phyloP scores from a whole-genome alignment of 2,329 filamentous ascomycete species.

The Pseudocercospora cruenta region DNA sequence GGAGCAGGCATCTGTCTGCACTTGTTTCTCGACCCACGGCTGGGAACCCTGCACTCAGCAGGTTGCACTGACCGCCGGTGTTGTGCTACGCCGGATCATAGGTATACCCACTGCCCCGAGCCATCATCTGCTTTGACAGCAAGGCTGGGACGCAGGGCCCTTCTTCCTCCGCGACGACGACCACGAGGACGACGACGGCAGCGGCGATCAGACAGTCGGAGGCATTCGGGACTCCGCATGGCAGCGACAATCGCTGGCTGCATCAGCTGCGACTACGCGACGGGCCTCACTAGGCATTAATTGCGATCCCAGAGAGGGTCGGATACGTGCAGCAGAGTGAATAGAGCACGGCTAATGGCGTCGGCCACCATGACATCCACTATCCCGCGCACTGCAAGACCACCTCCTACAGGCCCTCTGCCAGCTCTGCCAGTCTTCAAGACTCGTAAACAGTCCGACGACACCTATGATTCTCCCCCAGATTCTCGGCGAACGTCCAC shows the following conservation, averaged over 20 bases:
- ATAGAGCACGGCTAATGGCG: constrained; percentile 10
- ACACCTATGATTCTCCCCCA: constrained; percentile 51
- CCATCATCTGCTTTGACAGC: constrained; percentile 1
- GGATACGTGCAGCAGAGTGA: constrained; percentile 11
- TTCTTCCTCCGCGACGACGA: constrained; percentile 5
- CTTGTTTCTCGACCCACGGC: neutral
- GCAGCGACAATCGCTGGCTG: neutral
- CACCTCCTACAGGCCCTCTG: constrained; percentile 71
- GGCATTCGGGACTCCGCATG: neutral
- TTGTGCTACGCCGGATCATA: constrained; percentile 4
- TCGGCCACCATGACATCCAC: constrained; percentile 30
- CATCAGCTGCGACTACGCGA: neutral
- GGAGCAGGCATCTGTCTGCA: neutral
- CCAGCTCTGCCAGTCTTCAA: constrained; percentile 76
- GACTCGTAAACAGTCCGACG: constrained; percentile 62
- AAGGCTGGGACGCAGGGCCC: neutral
- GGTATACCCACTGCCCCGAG: constrained; percentile 1
- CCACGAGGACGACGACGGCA: neutral
- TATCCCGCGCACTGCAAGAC: constrained; percentile 63
- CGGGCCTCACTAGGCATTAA: constrained; percentile 1
- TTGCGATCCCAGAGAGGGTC: neutral
- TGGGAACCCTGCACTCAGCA: neutral
- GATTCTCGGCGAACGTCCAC: constrained; percentile 31
- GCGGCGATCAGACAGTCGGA: neutral
- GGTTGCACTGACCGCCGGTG: neutral